Conservation (phyloP, 2,329 filamentous ascomycete species). For the Cadophora sp. region DNA sequence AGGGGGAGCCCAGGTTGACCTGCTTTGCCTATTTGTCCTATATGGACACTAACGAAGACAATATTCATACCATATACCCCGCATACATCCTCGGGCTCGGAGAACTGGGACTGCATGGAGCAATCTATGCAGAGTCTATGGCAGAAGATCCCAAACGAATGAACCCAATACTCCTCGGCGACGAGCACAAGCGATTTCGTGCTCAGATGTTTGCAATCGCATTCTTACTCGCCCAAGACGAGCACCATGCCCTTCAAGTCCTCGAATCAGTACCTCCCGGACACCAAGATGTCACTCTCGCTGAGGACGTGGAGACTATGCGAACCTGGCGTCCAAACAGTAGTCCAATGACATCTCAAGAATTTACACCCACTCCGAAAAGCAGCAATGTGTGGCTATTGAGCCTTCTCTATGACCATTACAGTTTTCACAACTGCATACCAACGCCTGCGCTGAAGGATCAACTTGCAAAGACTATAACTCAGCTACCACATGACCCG, state of each 20-base stretch:
- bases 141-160: slow-evolving; percentile 7
- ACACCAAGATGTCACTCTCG: not conserved
- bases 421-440: not conserved
- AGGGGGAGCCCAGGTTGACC: not conserved
- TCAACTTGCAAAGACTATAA: not conserved
- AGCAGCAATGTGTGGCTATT: not conserved
- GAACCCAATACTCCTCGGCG: not conserved
- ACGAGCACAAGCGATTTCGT: slow-evolving; percentile 10
- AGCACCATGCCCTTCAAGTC: slow-evolving; percentile 24
- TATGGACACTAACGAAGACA: not conserved
- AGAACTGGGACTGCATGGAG: slow-evolving; percentile 25
- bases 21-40: slow-evolving; percentile 16
- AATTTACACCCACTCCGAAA: not conserved
- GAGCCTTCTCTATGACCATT: not conserved
- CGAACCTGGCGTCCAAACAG: not conserved
- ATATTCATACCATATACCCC: slow-evolving; percentile 14
- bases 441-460: not conserved
- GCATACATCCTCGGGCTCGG: slow-evolving; percentile 31
- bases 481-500: not conserved
- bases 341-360: not conserved
- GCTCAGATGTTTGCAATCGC: slow-evolving; percentile 32
- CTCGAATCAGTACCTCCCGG: slow-evolving; percentile 21
- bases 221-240: slow-evolving; percentile 29
- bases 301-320: not conserved
- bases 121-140: slow-evolving; percentile 29